Evolutionary conservation across 371 early-diverging fungal genomes (phyloP), one percentile per base, ranked within the genome.

Genomic region (Actinomortierella wolfii): DNA sequence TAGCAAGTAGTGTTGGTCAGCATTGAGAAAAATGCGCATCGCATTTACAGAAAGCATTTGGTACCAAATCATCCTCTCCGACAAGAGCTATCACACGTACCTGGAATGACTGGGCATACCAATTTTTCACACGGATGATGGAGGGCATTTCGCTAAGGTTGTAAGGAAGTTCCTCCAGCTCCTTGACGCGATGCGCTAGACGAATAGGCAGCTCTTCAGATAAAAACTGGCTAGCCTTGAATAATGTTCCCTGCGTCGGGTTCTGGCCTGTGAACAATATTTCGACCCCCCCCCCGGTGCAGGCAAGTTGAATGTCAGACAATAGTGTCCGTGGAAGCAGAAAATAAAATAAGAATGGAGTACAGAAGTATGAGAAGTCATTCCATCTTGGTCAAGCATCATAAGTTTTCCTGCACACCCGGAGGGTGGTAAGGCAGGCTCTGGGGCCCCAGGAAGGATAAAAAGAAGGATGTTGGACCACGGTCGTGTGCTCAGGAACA

Each of bases 181-280:
- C 98, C 46, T 95, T 94, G 17, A 97, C 97, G 42, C 98, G 86
- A 66, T 95, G 95, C 0, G 98, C 97, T n/a, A 98, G 79, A 14
- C 98, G 91, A 58, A 98, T 92, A 17, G 97, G 97, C 46, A 98
- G 79, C 77, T 98, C 98, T 82, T 95, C 91, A 58, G 92, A 90
- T 17, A 96, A 68, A 76, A 97, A 97, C 75, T 94, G 95, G 51
- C 94, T 89, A 24, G 94, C 97, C 57, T 89, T 87, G 61, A 95
- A 87, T 46, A 97, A 78, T 2, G 94, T 94, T 7, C 86, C 89
- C 58, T 88, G 90, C 2, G 91, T 88, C 21, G 94, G 94, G 34
- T 81, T 81, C 64, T 91, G 91, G 29, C 96, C 94, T 95, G 28
- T n/a, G 26, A 26, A 45, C 52, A 34, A 51, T 40, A 34, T 34